These are phyloP conservation scores for Lactarius quietus DNA, from an alignment of 768 basidiomycete species.

Conservation along the genomic window DNA sequence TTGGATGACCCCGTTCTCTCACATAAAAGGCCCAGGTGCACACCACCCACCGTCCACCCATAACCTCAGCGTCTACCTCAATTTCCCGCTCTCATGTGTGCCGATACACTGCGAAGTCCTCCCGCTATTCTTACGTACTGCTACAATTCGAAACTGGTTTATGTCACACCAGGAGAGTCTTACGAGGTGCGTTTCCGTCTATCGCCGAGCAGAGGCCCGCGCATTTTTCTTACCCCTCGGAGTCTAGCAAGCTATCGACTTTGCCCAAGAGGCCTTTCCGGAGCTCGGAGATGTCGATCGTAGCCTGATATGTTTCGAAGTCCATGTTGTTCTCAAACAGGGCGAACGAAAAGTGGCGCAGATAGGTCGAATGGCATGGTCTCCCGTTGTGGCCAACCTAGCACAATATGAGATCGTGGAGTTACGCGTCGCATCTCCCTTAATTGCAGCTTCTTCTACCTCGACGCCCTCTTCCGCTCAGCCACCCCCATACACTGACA, in stretches of 20 bases:
- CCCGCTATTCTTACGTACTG: slow-evolving; percentile 31
- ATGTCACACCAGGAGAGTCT: slow-evolving; percentile 29
- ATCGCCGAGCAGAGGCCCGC: fast-evolving
- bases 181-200: slow-evolving; percentile 25
- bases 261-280: slow-evolving; percentile 25
- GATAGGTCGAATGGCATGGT: slow-evolving; percentile 31
- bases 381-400: slow-evolving; percentile 24
- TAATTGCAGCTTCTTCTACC: slow-evolving; percentile 4
- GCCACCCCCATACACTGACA: no score
- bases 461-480: no score
- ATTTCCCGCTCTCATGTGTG: no score
- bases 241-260: slow-evolving; percentile 28
- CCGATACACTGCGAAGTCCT: not conserved
- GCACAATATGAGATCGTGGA: slow-evolving; percentile 32
- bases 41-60: no score
- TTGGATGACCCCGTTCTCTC: no score
- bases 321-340: slow-evolving; percentile 26
- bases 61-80: no score
- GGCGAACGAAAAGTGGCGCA: slow-evolving; percentile 22
- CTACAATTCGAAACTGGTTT: slow-evolving; percentile 29
- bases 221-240: not conserved
- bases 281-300: slow-evolving; percentile 27
- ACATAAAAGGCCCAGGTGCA: no score
- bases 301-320: slow-evolving; percentile 27
- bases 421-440: slow-evolving; percentile 19